Conservation (phyloP, 2,329 filamentous ascomycete genomes). For the Sphaceloma murrayae region DNA sequence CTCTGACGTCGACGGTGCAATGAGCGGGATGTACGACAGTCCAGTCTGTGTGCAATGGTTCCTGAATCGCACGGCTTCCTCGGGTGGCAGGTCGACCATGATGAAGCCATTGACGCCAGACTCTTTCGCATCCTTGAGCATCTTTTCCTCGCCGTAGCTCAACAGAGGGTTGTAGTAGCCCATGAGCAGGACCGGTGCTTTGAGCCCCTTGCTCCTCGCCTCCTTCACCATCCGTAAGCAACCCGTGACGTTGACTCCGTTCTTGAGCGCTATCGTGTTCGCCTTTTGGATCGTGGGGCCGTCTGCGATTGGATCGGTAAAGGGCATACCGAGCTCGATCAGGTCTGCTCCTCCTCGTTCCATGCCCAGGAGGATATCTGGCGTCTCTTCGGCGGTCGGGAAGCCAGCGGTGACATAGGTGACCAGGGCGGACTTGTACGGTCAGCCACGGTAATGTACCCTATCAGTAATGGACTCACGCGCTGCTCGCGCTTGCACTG, state of each 20-base stretch:
- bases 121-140: constrained; percentile 73
- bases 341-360: constrained; percentile 90
- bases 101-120: constrained; percentile 94
- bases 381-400: constrained; percentile 70
- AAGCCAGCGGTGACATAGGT: constrained; percentile 95
- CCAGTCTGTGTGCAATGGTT: constrained; percentile 69
- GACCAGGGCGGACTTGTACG: constrained; percentile 65
- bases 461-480: constrained; percentile 23
- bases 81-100: constrained; percentile 86
- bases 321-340: constrained; percentile 91
- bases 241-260: constrained; percentile 74
- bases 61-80: constrained; percentile 89
- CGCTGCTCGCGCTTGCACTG: constrained; percentile 42
- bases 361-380: constrained; percentile 76
- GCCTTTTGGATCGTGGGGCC: constrained; percentile 93
- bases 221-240: constrained; percentile 76
- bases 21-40: constrained; percentile 92
- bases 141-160: constrained; percentile 83
- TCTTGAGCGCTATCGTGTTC: constrained; percentile 78
- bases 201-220: constrained; percentile 66
- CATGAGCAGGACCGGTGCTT: constrained; percentile 83
- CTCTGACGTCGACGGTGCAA: constrained; percentile 87
- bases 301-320: constrained; percentile 96
- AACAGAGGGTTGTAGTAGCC: constrained; percentile 97
- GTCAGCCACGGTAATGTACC: constrained; percentile 2